Conservation (phyloP, 495 filamentous ascomycete genomes). For the Pseudevernia furfuracea region DNA sequence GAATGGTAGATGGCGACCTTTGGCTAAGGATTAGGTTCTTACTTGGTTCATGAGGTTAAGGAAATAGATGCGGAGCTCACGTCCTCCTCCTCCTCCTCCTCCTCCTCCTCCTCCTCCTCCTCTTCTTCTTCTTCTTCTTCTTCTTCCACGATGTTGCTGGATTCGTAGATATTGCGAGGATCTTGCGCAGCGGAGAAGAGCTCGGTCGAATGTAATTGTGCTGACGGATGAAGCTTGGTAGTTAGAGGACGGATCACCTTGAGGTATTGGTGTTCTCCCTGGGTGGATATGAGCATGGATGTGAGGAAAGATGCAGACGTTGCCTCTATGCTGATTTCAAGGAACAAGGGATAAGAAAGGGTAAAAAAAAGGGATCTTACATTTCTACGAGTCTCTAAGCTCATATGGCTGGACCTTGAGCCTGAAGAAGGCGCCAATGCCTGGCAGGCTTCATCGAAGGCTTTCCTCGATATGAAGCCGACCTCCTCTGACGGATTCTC, state of each 20-base stretch:
- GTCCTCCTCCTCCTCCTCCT: conserved; percentile 39
- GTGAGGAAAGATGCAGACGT: conserved; percentile 31
- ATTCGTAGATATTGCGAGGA: neutral
- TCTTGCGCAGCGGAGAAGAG: neutral
- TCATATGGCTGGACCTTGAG: neutral
- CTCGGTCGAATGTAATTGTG: conserved; percentile 26
- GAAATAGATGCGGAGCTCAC: neutral
- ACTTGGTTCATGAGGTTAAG: neutral
- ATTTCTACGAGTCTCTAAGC: neutral
- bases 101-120: conserved; percentile 43
- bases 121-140: too few relatives aligned
- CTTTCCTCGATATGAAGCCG: conserved; percentile 8
- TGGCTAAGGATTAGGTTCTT: neutral
- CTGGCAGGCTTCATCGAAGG: conserved; percentile 13
- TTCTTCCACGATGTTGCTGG: conserved; percentile 32
- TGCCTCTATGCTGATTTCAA: neutral
- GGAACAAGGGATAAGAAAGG: neutral
- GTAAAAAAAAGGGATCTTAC: conserved; percentile 1
- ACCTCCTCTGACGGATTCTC: neutral
- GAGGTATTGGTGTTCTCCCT: conserved; percentile 37
- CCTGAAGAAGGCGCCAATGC: neutral
- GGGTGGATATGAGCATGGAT: conserved; percentile 32
- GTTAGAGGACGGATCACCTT: conserved; percentile 41
- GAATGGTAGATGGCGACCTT: conserved; percentile 37
- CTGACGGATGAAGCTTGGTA: conserved; percentile 1